Percentiles rank a stretch among this genome's conserved stretches.
Evolutionary conservation across 305 asterid species (phyloP).

Genomic region (Striga hermonthica): DNA sequence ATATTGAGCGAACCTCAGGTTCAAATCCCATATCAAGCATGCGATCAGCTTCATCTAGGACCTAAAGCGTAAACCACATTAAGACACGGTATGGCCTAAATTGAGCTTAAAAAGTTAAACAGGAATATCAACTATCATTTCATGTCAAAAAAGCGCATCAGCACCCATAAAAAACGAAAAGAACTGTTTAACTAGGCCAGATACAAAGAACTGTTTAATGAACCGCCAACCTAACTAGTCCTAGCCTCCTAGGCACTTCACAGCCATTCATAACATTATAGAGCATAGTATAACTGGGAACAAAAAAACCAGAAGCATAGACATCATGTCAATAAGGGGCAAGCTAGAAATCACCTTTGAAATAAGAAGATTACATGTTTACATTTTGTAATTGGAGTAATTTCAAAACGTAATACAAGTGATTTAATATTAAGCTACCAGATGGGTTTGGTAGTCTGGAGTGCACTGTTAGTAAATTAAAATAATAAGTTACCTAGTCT

Average conservation of each 20-base stretch:
- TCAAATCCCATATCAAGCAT: conserved; percentile 99
- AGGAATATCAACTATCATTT: conserved; percentile 6
- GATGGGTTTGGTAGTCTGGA: not conserved
- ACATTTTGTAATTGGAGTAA: not conserved
- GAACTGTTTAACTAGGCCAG: not conserved
- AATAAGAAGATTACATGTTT: not conserved
- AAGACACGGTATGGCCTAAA: conserved; percentile 17
- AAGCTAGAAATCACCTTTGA: not conserved
- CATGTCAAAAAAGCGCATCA: not conserved
- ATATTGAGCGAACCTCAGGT: conserved; percentile 90
- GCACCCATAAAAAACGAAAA: conserved; percentile 6
- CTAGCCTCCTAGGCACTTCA: not conserved
- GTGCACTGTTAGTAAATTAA: no score
- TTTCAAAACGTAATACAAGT: not conserved
- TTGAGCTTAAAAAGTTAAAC: conserved; percentile 4
- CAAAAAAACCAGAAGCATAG: not conserved
- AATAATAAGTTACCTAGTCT: not conserved
- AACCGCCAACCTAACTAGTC: not conserved
- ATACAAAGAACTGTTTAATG: not conserved
- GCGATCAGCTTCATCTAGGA: conserved; percentile 98
- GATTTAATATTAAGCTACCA: not conserved
- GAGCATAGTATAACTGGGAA: not conserved
- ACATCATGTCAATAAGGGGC: not conserved
- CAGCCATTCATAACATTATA: not conserved
- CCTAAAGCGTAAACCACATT: conserved; percentile 44